A percentile compares a stretch with the other conserved stretches of the same genome.
Conservation (phyloP, 768 basidiomycete genomes). For the Kwoniella bestiolae region DNA sequence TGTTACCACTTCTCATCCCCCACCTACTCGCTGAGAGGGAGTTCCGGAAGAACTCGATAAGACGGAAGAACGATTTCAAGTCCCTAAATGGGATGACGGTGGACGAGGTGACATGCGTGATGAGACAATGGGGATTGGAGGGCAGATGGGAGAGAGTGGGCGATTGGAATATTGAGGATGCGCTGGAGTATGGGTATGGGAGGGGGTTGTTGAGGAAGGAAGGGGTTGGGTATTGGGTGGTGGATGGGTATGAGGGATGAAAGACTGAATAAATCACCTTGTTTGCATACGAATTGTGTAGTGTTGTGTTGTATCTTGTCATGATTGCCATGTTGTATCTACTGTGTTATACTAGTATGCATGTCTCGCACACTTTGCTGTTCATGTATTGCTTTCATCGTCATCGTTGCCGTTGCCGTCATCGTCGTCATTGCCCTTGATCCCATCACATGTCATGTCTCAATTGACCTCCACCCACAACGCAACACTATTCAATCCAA, state of each 20-base stretch:
- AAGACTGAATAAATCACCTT: no score
- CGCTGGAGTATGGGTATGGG: constrained; percentile 29
- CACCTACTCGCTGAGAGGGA: constrained; percentile 28
- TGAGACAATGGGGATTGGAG: constrained; percentile 41
- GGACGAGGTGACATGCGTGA: constrained; percentile 23
- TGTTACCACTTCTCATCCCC: constrained; percentile 36
- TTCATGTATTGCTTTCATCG: neutral
- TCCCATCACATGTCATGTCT: neutral
- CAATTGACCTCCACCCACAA: no score
- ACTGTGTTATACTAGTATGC: neutral
- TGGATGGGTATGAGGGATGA: constrained; percentile 11
- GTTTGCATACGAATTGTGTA: no score
- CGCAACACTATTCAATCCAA: no score
- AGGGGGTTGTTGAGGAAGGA: constrained; percentile 26
- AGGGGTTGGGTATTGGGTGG: constrained; percentile 42
- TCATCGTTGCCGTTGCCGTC: neutral
- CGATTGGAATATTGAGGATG: constrained; percentile 41
- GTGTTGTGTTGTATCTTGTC: neutral
- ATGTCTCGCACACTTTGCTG: neutral
- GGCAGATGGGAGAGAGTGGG: constrained; percentile 51
- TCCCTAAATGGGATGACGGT: constrained; percentile 37
- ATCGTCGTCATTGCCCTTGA: neutral
- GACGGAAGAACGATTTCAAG: constrained; percentile 28
- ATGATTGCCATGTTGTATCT: neutral
- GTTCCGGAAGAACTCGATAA: constrained; percentile 14